Evolutionary conservation across 2,329 filamentous ascomycete species (phyloP).

Genomic region (Ilyonectria destructans): DNA sequence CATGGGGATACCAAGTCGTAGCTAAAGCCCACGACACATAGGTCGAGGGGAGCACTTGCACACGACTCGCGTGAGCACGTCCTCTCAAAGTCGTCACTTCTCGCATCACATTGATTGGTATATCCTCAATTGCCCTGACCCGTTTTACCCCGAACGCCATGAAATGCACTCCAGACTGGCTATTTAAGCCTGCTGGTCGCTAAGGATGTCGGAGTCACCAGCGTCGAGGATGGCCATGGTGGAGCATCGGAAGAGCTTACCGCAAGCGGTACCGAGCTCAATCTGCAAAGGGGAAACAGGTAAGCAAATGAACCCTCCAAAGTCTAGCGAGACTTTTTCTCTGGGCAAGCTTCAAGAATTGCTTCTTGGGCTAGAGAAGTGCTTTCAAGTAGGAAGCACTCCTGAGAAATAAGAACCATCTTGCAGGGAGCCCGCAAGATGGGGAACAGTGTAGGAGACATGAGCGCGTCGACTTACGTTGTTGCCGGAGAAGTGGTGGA

Average conservation of each 20-base stretch:
- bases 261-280: constrained; percentile 97
- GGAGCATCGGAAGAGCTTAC: constrained; percentile 98
- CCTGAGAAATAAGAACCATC: constrained; percentile 47
- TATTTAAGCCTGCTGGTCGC: constrained; percentile 77
- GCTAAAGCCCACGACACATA: constrained; percentile 47
- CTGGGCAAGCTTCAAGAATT: constrained; percentile 76
- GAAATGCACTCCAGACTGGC: constrained; percentile 48
- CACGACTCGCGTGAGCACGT: constrained; percentile 35
- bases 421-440: constrained; percentile 42
- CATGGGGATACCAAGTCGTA: constrained; percentile 39
- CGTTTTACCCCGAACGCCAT: constrained; percentile 64
- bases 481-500: constrained; percentile 98
- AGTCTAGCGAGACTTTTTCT: constrained; percentile 91
- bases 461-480: constrained; percentile 83
- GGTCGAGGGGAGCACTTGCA: constrained; percentile 46
- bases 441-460: constrained; percentile 34
- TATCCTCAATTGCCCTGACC: constrained; percentile 56
- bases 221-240: constrained; percentile 98
- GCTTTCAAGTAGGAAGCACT: constrained; percentile 38
- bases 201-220: constrained; percentile 98
- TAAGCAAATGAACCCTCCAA: constrained; percentile 88
- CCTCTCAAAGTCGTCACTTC: constrained; percentile 52
- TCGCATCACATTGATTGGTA: constrained; percentile 57
- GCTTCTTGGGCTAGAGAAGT: constrained; percentile 45
- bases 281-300: constrained; percentile 76